Base-by-base conservation (phyloP, 305 asterid species). In the Fraxinus baroniana region DNA sequence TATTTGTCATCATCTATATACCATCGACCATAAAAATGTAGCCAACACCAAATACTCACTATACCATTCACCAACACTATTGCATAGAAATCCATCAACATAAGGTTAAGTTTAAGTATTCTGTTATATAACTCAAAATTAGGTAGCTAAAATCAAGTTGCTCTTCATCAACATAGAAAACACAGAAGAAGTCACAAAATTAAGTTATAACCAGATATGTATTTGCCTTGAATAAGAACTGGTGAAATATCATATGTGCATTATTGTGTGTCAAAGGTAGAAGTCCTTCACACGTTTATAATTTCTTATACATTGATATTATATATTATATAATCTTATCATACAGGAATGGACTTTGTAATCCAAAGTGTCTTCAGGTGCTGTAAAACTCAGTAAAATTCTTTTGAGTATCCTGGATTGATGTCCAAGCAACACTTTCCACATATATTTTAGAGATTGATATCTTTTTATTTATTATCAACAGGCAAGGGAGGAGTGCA, bases 401-500 rank as follows among this genome's bases (percentile, higher is more conserved):
- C 70, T 60, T 60, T 60, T 26, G 13, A 60, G 10, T 60, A 60
- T 49, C 52, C 78, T 60, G 64, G 26, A 60, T 60, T 60, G 70
- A 60, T 60, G 60, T 18, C 70, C 28, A 60, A 60, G 30, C 70
- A 18, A 71, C 62, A 0, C n/a, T 24, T 18, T 79, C 15, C 28
- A 68, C 30, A 18, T 30, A 24, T 4, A 17, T 55, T 37, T 33
- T 72, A 66, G 46, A 77, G 77, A 79, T 85, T 83, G 37, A 83
- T 37, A 57, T 80, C 79, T 7, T 57, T 71, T 68, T 78, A 37
- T 77, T 24, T 79, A 77, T 84, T 60, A 57, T 82, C 71, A 73
- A 79, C 95, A 94, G 98, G 92, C 93, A 68, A 88, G 90, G 85
- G 83, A 88, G 81, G 95, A 93, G 84, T 71, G 87, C 93, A 91